These are phyloP conservation scores for Lepidopterella palustris DNA, from an alignment of 495 filamentous ascomycete species.

Conservation along the genomic window DNA sequence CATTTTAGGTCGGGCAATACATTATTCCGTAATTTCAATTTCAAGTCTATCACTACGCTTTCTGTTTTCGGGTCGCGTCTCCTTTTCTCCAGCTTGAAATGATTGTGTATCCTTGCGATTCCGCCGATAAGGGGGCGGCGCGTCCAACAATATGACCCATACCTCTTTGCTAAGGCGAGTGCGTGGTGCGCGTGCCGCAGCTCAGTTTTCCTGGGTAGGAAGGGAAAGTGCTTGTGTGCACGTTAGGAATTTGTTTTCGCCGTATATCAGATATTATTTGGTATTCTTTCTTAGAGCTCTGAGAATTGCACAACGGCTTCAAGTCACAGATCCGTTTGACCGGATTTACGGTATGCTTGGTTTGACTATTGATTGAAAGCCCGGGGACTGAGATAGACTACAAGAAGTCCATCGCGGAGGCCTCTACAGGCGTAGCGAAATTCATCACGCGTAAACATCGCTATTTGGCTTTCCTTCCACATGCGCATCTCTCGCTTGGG, in stretches of 20 bases:
- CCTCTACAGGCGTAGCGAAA: neutral
- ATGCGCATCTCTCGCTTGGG: neutral
- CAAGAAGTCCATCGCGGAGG: neutral
- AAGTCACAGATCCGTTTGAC: neutral
- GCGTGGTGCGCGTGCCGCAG: neutral
- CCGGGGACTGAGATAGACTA: neutral
- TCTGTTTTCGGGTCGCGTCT: neutral
- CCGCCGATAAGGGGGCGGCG: neutral
- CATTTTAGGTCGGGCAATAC: neutral
- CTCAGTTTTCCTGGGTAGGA: no score
- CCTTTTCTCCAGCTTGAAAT: neutral
- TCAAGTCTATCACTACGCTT: slow-evolving; percentile 1
- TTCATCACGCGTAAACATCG: neutral
- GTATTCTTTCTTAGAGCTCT: neutral
- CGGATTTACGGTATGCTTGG: neutral
- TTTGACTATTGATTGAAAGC: neutral
- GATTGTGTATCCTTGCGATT: neutral
- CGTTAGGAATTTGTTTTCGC: no score
- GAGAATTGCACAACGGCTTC: neutral
- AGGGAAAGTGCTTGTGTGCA: no score
- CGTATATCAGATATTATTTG: no score
- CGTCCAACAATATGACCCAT: neutral
- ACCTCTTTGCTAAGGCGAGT: slow-evolving; percentile 1
- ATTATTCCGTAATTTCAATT: neutral
- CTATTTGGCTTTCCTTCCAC: neutral